phyloP scores from a whole-genome alignment of 108 stramenopile genomes.

The Parietichytrium sp. region DNA sequence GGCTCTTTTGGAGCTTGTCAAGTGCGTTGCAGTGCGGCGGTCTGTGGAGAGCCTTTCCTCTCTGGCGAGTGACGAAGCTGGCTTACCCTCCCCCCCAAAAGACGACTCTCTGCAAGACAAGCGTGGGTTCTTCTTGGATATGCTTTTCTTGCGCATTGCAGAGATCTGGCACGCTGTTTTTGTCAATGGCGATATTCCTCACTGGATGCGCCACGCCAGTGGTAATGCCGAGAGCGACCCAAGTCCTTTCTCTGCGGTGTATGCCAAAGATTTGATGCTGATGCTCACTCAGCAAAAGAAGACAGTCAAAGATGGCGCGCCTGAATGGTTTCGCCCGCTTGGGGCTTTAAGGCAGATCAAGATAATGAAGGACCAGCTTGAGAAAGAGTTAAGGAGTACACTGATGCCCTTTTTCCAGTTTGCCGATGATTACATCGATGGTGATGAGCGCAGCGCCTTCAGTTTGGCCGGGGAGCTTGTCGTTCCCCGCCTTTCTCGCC shows the following conservation, averaged over 20 bases:
- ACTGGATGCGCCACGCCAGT: not conserved
- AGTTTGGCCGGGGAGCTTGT: not conserved
- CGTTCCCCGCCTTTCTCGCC: not conserved
- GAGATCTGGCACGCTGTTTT: constrained; percentile 5
- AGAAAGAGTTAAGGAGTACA: not conserved
- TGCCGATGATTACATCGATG: not conserved
- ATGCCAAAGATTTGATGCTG: constrained; percentile 23
- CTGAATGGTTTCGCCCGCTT: not conserved
- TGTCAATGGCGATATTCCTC: not conserved
- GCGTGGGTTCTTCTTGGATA: not conserved
- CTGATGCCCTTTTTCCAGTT: constrained; percentile 11
- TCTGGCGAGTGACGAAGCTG: not conserved
- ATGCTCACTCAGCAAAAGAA: constrained; percentile 29
- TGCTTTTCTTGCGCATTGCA: not conserved
- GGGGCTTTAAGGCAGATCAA: not conserved
- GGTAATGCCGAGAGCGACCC: constrained; percentile 15
- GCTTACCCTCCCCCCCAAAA: not conserved
- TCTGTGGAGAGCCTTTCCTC: no score
- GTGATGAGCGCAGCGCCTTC: not conserved
- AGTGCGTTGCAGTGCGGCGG: not conserved
- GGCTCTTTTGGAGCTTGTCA: not conserved
- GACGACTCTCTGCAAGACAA: not conserved
- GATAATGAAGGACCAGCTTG: not conserved
- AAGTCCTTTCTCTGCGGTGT: not conserved
- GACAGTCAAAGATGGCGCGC: not conserved